phyloP scores from a whole-genome alignment of 129 eudicot species.

The Flaveria sonorensis region DNA sequence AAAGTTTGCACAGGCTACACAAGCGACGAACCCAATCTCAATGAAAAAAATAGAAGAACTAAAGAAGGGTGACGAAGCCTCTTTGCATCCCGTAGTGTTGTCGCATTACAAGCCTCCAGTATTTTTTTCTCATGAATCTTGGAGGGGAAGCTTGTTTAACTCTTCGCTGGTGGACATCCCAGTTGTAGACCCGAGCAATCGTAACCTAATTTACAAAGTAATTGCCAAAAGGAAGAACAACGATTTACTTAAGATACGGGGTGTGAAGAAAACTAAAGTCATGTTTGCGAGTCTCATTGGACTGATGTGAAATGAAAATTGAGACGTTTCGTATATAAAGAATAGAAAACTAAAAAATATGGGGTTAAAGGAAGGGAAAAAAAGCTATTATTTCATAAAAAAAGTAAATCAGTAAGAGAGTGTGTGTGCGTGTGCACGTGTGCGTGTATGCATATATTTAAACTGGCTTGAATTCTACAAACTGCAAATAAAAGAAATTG shows the following conservation, averaged over 20 bases:
- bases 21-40: too few relatives aligned
- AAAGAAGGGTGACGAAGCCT: too few relatives aligned
- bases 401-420: background rate
- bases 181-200: slow-evolving; percentile 92
- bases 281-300: too few relatives aligned
- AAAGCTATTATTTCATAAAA: background rate
- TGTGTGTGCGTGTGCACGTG: background rate
- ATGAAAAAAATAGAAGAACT: too few relatives aligned
- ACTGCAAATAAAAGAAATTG: background rate
- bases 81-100: too few relatives aligned
- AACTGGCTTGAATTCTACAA: background rate
- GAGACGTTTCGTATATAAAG: too few relatives aligned
- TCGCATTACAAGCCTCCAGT: background rate
- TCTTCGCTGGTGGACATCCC: slow-evolving; percentile 98
- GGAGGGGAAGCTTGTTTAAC: slow-evolving; percentile 49
- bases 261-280: too few relatives aligned
- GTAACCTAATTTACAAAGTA: slow-evolving; percentile 64
- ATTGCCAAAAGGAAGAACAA: background rate
- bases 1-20: slow-evolving; percentile 10
- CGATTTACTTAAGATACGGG: background rate
- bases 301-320: too few relatives aligned
- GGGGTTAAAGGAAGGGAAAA: background rate
- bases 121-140: slow-evolving; percentile 51
- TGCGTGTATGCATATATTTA: background rate
- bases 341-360: too few relatives aligned